These are phyloP conservation scores for Physaria fendleri DNA, from an alignment of 345 rosid genomes.

Conservation along the genomic window DNA sequence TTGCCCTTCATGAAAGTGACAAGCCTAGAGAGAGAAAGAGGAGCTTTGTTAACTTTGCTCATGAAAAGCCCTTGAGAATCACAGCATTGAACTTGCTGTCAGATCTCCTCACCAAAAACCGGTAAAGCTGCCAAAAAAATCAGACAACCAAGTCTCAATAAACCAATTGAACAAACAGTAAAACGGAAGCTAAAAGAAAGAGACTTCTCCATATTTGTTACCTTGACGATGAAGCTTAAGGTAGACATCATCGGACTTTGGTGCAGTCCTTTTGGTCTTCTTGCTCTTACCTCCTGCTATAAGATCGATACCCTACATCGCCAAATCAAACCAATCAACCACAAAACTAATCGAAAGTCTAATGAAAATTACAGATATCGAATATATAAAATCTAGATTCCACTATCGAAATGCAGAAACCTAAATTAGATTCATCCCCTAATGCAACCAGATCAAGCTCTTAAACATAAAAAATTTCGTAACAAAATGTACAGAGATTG, in stretches of 20 bases:
- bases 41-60: conserved; percentile 90
- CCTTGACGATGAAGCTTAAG: conserved; percentile 98
- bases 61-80: conserved; percentile 84
- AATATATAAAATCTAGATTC: too few relatives aligned
- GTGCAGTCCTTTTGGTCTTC: conserved; percentile 78
- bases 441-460: background rate
- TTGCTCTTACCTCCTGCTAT: conserved; percentile 92
- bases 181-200: background rate
- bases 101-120: conserved; percentile 84
- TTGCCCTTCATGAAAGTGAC: conserved; percentile 53
- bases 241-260: conserved; percentile 86
- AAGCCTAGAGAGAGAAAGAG: conserved; percentile 78
- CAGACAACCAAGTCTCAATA: background rate
- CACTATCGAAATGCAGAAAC: background rate
- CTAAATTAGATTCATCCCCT: background rate
- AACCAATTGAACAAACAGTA: background rate
- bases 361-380: too few relatives aligned
- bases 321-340: too few relatives aligned
- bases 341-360: background rate
- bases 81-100: conserved; percentile 91
- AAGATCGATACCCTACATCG: conserved; percentile 89
- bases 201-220: background rate
- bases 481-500: background rate
- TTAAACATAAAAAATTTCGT: too few relatives aligned
- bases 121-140: conserved; percentile 45